Evolutionary conservation across 2,329 filamentous ascomycete genomes (phyloP), one percentile per base, ranked within the genome.

Genomic region (Venturia aucupariae): DNA sequence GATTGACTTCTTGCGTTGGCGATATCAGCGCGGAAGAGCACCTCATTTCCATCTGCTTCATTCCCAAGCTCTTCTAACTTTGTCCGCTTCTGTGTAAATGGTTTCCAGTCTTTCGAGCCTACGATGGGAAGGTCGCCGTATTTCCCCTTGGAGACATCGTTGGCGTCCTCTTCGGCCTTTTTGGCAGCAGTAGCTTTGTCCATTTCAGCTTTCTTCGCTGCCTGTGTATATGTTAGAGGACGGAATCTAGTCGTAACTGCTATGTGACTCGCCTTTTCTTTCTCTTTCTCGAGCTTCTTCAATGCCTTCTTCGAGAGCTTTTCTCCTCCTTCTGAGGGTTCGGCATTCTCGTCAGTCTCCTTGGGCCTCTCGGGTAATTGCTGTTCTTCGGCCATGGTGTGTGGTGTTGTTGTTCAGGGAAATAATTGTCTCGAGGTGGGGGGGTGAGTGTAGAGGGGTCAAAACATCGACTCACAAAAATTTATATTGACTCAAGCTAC

Each of bases 1-100:
- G 89, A 88, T 79, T 97, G 93, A 70, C 89, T 87, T 68, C 93
- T 86, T 39, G 89, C 86, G 79, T 96, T 97, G 75, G 96, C 90
- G 46, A 97, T 83, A 80, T 90, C 90, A 38, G 86, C 90, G 44
- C 91, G 84, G 71, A 97, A 82, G 55, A 86, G 86, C 69, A 97
- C 83, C 38, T 85, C 84, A 41, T 67, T 66, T 42, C 42, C 44
- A 35, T 59, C 57, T 54, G 66, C 65, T 78, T 90, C 86, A 70
- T 86, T 88, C 55, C 80, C 72, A 66, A 95, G 77, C 61, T 82
- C 79, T 65, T 82, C 81, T 46, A 96, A 80, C 65, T 86, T 78
- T 66, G 86, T 79, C 65, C 82, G 79, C 65, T 83, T 78, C 59
- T 83, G 77, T 41, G 75, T 80, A 19, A 84, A 82, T 65, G 83